phyloP scores from a whole-genome alignment of 1,284 basidiomycete species.

The Ceratobasidium sp. region DNA sequence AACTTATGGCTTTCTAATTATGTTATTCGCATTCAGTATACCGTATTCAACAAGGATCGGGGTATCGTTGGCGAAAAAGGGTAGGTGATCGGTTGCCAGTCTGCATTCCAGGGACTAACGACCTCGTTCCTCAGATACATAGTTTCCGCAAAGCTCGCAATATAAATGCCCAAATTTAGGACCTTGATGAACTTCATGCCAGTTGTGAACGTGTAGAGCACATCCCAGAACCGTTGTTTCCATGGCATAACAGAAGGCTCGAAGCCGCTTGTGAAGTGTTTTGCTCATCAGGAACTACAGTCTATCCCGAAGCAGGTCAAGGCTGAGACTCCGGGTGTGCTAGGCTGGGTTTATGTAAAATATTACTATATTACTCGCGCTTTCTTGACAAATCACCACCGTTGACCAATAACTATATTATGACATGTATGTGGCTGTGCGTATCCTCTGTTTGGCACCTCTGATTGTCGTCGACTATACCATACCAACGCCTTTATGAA shows the following conservation, averaged over 20 bases:
- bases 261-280: too few species aligned
- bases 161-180: not conserved
- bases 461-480: not conserved
- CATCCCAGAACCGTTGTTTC: not conserved
- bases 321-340: too few species aligned
- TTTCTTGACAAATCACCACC: too few species aligned
- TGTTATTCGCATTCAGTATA: constrained; percentile 35
- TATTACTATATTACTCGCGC: too few species aligned
- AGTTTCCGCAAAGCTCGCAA: constrained; percentile 36
- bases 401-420: too few species aligned
- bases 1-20: not conserved
- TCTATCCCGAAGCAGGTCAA: too few species aligned
- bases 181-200: not conserved
- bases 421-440: too few species aligned
- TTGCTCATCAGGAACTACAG: too few species aligned
- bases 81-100: constrained; percentile 8
- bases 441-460: not conserved
- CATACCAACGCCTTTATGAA: not conserved
- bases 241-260: not conserved
- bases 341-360: too few species aligned
- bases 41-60: constrained; percentile 41
- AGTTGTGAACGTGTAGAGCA: not conserved
- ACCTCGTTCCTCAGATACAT: constrained; percentile 20
- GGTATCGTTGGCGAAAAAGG: constrained; percentile 44
- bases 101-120: not conserved